These are phyloP conservation scores for Populus simonii DNA, from an alignment of 345 rosid genomes.

Conservation along the genomic window DNA sequence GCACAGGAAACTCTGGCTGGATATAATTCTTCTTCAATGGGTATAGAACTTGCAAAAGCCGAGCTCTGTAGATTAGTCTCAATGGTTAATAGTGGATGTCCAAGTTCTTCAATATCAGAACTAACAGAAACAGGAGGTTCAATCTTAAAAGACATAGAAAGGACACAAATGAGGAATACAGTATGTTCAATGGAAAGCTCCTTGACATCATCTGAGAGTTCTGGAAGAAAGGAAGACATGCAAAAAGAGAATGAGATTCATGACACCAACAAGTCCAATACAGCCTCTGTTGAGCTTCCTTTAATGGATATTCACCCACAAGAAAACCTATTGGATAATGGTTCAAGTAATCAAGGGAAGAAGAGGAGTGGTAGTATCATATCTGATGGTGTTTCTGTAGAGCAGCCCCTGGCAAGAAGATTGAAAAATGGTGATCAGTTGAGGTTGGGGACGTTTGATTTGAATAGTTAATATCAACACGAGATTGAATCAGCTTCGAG, in stretches of 20 bases:
- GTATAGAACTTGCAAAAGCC: constrained; percentile 59
- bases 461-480: constrained; percentile 46
- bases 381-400: constrained; percentile 35
- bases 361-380: constrained; percentile 43
- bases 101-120: constrained; percentile 61
- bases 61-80: constrained; percentile 72
- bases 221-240: constrained; percentile 45
- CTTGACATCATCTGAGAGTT: constrained; percentile 78
- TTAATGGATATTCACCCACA: constrained; percentile 53
- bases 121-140: constrained; percentile 49
- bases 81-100: constrained; percentile 54
- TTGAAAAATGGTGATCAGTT: constrained; percentile 28
- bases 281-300: constrained; percentile 46
- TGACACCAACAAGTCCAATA: constrained; percentile 17
- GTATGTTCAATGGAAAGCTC: constrained; percentile 80
- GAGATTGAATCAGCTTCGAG: constrained; percentile 37
- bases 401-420: constrained; percentile 43
- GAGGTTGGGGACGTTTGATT: constrained; percentile 44
- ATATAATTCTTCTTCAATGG: constrained; percentile 54
- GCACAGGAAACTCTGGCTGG: constrained; percentile 92
- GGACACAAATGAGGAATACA: constrained; percentile 32
- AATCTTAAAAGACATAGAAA: constrained; percentile 28
- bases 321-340: constrained; percentile 15
- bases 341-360: constrained; percentile 36
- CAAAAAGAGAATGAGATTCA: constrained; percentile 22